A percentile compares a stretch with the other conserved stretches of the same genome.
Conservation (phyloP, 192 early-diverging fungal species). For the Funneliformis geosporum region DNA sequence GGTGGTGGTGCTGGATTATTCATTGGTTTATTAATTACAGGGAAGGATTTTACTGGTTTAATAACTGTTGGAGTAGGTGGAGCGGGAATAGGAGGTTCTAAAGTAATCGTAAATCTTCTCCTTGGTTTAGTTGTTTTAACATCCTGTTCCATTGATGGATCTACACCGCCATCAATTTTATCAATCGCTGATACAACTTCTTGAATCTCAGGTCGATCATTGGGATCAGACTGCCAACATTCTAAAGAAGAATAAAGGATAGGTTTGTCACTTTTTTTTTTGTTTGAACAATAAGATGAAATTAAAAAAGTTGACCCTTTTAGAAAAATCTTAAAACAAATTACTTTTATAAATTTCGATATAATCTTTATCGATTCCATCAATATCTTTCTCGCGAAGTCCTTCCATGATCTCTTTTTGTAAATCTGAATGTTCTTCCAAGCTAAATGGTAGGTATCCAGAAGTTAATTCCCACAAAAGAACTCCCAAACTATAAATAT, state of each 20-base stretch:
- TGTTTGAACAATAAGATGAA: neutral
- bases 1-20: neutral
- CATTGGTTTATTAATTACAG: neutral
- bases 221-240: neutral
- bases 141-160: neutral
- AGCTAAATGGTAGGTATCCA: neutral
- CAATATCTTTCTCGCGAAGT: neutral
- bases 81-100: neutral
- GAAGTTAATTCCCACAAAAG: neutral
- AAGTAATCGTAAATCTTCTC: neutral
- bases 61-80: no score
- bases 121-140: neutral
- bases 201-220: neutral
- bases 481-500: neutral
- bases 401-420: neutral
- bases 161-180: neutral
- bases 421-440: neutral
- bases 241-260: neutral
- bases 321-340: neutral
- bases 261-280: no score
- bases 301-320: no score
- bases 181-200: neutral
- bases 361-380: neutral
- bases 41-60: no score
- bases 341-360: neutral